These are phyloP conservation scores for Exophiala sideris DNA, from an alignment of 2,329 filamentous ascomycete species.

Conservation along the genomic window DNA sequence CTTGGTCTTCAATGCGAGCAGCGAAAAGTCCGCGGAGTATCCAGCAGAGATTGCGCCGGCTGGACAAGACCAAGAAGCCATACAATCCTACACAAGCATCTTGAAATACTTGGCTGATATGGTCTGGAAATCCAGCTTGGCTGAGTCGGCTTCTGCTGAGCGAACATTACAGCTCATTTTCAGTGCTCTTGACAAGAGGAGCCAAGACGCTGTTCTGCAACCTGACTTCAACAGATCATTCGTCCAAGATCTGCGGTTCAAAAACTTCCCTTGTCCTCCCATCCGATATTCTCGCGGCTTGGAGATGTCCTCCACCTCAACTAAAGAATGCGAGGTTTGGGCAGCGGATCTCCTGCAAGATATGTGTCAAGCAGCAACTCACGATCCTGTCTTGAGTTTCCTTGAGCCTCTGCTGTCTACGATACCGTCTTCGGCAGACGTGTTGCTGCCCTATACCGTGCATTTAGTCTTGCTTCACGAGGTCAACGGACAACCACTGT, in stretches of 20 bases:
- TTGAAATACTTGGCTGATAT: conserved; percentile 12
- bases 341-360: conserved; percentile 59
- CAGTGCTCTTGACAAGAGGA: conserved; percentile 32
- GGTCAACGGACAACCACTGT: conserved; percentile 54
- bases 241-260: conserved; percentile 42
- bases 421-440: conserved; percentile 67
- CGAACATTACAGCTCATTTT: conserved; percentile 44
- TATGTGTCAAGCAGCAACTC: conserved; percentile 57
- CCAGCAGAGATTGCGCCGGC: background rate
- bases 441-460: conserved; percentile 76
- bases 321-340: conserved; percentile 47
- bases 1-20: conserved; percentile 33
- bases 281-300: conserved; percentile 15
- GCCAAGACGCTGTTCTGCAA: conserved; percentile 36
- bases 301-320: background rate
- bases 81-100: conserved; percentile 23
- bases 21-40: background rate
- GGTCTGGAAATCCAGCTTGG: conserved; percentile 19
- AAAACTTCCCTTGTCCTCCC: conserved; percentile 39
- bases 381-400: conserved; percentile 67
- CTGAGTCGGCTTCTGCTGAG: conserved; percentile 35
- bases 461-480: conserved; percentile 72
- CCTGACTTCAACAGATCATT: conserved; percentile 36
- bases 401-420: conserved; percentile 63
- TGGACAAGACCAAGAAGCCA: conserved; percentile 6